Percentiles rank a stretch among this genome's conserved stretches.
phyloP scores from a whole-genome alignment of 805 yeast species.

The Saccharomycopsis vini region DNA sequence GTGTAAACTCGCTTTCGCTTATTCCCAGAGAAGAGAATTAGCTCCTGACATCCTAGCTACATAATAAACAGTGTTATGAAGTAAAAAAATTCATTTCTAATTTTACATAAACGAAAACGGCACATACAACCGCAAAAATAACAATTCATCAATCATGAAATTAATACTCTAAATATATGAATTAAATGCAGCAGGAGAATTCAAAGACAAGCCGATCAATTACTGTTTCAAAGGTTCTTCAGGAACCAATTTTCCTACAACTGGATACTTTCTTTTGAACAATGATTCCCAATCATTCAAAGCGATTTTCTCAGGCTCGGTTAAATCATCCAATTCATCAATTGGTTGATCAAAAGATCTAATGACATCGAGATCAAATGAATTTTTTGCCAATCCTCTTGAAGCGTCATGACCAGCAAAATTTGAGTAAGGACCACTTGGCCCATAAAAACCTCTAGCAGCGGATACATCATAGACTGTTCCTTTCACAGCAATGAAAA shows the following conservation, averaged over 20 bases:
- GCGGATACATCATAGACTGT: slow-evolving; percentile 74
- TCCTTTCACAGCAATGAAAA: slow-evolving; percentile 82
- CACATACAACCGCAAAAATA: no score
- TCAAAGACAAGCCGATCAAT: no score
- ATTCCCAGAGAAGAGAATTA: no score
- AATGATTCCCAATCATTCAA: slow-evolving; percentile 80
- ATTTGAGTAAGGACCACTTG: slow-evolving; percentile 88
- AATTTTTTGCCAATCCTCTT: slow-evolving; percentile 81
- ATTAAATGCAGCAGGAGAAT: no score
- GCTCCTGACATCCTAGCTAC: no score
- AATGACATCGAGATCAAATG: slow-evolving; percentile 63
- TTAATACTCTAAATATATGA: no score
- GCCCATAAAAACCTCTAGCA: slow-evolving; percentile 86
- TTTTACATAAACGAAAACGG: no score
- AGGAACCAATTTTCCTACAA: slow-evolving; percentile 62
- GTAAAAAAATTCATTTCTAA: no score
- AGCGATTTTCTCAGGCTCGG: slow-evolving; percentile 50
- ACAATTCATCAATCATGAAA: no score
- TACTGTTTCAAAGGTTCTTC: no score
- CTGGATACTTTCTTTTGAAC: slow-evolving; percentile 72
- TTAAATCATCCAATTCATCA: slow-evolving; percentile 59
- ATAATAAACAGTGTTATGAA: no score
- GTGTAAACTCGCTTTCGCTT: no score
- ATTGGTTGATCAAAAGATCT: slow-evolving; percentile 69
- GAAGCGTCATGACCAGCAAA: slow-evolving; percentile 97